phyloP scores from a whole-genome alignment of 495 filamentous ascomycete species.

The Tuber melanosporum region DNA sequence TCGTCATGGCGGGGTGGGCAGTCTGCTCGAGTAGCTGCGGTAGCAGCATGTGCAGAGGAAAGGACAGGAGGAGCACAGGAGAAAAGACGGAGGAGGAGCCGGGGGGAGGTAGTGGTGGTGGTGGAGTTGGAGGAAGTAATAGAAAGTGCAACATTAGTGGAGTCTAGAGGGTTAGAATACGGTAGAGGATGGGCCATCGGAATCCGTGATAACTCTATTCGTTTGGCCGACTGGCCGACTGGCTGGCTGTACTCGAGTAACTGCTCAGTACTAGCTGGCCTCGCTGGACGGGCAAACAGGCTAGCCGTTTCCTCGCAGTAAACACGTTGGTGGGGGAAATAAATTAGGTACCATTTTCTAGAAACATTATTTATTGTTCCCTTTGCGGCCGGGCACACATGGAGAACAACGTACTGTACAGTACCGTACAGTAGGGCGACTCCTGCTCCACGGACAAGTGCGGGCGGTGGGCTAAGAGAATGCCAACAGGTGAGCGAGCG shows the following conservation, averaged over 20 bases:
- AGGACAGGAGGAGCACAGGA: neutral
- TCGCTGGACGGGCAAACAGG: neutral
- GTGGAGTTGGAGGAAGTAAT: neutral
- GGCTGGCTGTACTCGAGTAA: neutral
- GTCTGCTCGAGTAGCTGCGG: neutral
- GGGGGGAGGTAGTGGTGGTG: no score
- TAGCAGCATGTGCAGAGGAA: constrained; percentile 1
- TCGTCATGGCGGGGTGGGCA: neutral
- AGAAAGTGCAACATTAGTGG: neutral
- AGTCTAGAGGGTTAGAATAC: neutral
- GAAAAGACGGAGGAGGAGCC: neutral
- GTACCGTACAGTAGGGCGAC: neutral
- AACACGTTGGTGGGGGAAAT: neutral
- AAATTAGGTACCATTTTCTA: constrained; percentile 1
- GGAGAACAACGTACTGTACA: neutral
- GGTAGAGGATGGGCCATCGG: neutral
- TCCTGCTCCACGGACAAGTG: neutral
- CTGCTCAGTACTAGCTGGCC: neutral
- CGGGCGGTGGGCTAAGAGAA: neutral
- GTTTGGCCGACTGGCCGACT: neutral
- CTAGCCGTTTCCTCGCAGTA: neutral
- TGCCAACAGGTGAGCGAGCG: constrained; percentile 13
- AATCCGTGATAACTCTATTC: neutral
- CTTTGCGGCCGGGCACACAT: neutral
- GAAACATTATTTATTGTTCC: constrained; percentile 2